A percentile compares a stretch with the other conserved stretches of the same genome.
These are phyloP conservation scores for Gyrodon lividus DNA, from an alignment of 768 basidiomycete genomes.

Conservation along the genomic window DNA sequence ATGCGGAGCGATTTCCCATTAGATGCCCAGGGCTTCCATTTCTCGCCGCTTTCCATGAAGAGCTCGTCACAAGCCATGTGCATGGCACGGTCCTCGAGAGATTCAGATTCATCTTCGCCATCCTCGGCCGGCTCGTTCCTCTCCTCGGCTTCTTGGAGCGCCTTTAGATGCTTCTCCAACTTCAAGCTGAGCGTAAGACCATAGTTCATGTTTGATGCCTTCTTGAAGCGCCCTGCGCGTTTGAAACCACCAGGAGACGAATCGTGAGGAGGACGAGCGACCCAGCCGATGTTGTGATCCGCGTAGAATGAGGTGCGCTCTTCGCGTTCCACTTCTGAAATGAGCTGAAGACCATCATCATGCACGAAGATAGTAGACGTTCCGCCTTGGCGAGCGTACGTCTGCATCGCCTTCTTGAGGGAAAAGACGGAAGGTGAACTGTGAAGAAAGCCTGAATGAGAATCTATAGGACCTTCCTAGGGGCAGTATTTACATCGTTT, in stretches of 20 bases:
- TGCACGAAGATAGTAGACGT: constrained; percentile 57
- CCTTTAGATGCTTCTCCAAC: constrained; percentile 35
- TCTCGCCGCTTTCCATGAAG: constrained; percentile 53
- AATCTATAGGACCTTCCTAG: not conserved
- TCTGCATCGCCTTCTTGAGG: constrained; percentile 60
- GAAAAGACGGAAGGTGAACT: constrained; percentile 71
- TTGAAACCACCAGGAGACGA: constrained; percentile 25
- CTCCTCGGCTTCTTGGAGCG: constrained; percentile 44
- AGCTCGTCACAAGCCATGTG: constrained; percentile 74
- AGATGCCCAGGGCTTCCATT: constrained; percentile 73
- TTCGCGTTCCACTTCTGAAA: constrained; percentile 46
- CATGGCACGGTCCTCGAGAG: constrained; percentile 70
- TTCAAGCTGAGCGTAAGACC: constrained; percentile 47
- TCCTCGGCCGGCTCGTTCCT: constrained; percentile 34
- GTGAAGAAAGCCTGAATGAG: not conserved
- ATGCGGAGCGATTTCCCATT: constrained; percentile 75
- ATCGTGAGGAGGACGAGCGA: constrained; percentile 52
- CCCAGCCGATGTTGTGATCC: constrained; percentile 58
- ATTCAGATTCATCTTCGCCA: constrained; percentile 39
- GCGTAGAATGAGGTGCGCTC: constrained; percentile 53
- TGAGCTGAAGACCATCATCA: constrained; percentile 58
- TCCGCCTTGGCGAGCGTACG: constrained; percentile 64
- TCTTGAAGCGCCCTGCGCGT: constrained; percentile 85
- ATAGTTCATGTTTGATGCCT: constrained; percentile 91
- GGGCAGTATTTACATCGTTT: constrained; percentile 66